phyloP scores from a whole-genome alignment of 139 green algal species.

The Chlorella sorokiniana region DNA sequence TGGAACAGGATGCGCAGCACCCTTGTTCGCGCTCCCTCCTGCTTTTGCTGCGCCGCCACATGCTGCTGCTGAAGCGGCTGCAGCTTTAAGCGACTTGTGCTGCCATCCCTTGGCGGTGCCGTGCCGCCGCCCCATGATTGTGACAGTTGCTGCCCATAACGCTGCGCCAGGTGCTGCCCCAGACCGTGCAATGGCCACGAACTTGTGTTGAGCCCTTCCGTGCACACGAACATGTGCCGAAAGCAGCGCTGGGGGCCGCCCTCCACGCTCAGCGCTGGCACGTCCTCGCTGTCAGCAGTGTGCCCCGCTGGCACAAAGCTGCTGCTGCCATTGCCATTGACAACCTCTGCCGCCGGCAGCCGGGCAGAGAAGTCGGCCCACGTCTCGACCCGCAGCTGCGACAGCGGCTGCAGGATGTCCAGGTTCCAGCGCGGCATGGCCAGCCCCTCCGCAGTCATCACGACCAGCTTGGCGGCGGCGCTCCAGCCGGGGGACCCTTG shows the following conservation, averaged over 20 bases:
- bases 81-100: background rate
- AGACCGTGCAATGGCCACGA: background rate
- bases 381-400: background rate
- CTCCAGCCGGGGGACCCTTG: background rate
- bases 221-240: background rate
- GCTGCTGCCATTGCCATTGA: background rate
- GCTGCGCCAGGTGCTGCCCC: background rate
- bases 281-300: background rate
- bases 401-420: conserved; percentile 9
- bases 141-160: background rate
- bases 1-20: conserved; percentile 6
- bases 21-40: background rate
- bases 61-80: too few species aligned
- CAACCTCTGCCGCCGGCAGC: background rate
- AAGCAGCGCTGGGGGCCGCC: conserved; percentile 4
- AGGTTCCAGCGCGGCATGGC: background rate
- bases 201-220: background rate
- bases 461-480: background rate
- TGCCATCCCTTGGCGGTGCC: too few species aligned
- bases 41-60: background rate
- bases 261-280: background rate
- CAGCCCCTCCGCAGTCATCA: conserved; percentile 5
- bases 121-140: background rate
- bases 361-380: conserved; percentile 9
- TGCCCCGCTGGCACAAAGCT: background rate